phyloP scores from a whole-genome alignment of 345 rosid species.

The Luvunga scandens region DNA sequence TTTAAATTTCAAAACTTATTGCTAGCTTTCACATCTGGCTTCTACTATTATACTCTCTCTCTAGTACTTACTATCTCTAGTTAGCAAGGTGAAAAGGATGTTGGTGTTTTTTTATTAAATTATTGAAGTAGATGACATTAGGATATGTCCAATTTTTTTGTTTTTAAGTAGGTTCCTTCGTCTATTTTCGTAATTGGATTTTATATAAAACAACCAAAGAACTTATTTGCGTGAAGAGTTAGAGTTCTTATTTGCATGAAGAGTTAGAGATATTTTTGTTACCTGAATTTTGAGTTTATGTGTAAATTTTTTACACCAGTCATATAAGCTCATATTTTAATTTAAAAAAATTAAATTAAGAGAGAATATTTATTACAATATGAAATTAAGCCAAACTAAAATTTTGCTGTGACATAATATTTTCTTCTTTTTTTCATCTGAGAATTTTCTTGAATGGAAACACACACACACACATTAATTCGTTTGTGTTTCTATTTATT shows the following conservation, averaged over 20 bases:
- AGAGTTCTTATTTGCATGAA: neutral
- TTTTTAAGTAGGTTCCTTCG: neutral
- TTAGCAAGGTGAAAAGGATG: conserved; percentile 7
- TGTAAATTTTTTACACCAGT: too few relatives aligned
- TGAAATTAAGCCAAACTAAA: too few relatives aligned
- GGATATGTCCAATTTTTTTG: neutral
- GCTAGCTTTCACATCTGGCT: neutral
- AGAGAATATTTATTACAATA: too few relatives aligned
- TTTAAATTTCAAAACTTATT: conserved; percentile 25
- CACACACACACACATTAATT: neutral
- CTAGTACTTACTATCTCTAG: neutral
- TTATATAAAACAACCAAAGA: neutral
- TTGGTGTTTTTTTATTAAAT: neutral
- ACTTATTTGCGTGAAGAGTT: neutral
- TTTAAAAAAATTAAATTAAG: too few relatives aligned
- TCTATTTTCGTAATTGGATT: neutral
- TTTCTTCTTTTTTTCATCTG: too few relatives aligned
- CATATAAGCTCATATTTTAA: too few relatives aligned
- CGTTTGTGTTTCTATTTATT: too few relatives aligned
- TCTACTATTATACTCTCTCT: conserved; percentile 1
- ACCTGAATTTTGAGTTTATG: too few relatives aligned
- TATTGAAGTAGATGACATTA: neutral
- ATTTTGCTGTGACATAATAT: too few relatives aligned
- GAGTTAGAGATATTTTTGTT: too few relatives aligned
- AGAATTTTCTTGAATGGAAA: too few relatives aligned